Base-by-base conservation (phyloP, 139 green algal genomes). In the Picochlorum sp. region DNA sequence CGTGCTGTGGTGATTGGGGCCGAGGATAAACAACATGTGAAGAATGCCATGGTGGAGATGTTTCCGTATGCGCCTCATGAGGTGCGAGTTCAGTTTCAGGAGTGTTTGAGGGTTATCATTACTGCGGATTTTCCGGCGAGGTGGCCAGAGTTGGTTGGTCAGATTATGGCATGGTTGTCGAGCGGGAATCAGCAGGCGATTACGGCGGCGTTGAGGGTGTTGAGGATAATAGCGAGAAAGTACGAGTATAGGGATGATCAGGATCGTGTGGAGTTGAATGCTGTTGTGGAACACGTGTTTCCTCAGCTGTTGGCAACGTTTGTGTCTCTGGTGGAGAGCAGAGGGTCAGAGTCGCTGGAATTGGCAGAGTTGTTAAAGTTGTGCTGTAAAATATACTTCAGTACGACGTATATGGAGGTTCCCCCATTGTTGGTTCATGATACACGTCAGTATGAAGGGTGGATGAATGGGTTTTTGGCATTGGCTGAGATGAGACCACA, bases 231-330 rank as follows among this genome's bases (percentile, higher is more conserved):
- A 41, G 67, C 84, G 5, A 83, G 93, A 56, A 98, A 97, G 80
- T 98, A 96, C 63, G 93, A 98, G 79, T 98, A 97, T 77, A 80
- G 82, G 45, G 81, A 95, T 47, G 86, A 92, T 4, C 76, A 83
- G 45, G 88, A 95, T 26, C 41, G 83, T 3, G 67, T 20, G 5
- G 71, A 70, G 2, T 66, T 91, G 45, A 62, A 72, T 4, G 45
- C 20, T 6, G 49, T 90, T 9, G 68, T 95, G 2, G 52, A 76
- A 16, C 74, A 86, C 68, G 81, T 80, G 60, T 5, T 58, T 37
- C 34, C 64, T 66, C 14, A 21, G 16, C 18, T 44, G 9, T 38
- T 9, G 37, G 23, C 8, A 49, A 38, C 23, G 14, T 51, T 38
- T 72, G 70, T 83, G 78, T 59, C 67, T 21, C 61, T 77, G 63